Percentiles rank a stretch among this genome's conserved stretches.
These are phyloP conservation scores for Penicillium sp. DNA, from an alignment of 2,329 filamentous ascomycete genomes.

Conservation along the genomic window DNA sequence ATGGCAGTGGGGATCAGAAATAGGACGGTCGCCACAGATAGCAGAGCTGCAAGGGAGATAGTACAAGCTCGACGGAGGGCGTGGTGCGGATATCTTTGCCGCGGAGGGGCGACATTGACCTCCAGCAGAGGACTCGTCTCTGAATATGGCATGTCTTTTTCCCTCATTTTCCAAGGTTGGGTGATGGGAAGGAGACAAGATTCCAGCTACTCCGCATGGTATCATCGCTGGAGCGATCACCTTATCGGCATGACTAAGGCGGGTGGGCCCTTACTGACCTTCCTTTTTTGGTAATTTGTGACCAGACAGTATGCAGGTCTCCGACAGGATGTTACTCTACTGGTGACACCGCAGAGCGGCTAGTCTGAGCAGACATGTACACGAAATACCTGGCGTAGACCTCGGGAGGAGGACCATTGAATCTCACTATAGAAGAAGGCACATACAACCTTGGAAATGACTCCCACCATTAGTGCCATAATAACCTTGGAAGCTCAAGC, in stretches of 20 bases:
- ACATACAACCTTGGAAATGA: too few species aligned
- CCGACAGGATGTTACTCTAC: not conserved
- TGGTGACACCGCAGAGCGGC: not conserved
- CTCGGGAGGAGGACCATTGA: too few species aligned
- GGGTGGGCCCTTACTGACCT: not conserved
- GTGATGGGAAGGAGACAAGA: slow-evolving; percentile 2
- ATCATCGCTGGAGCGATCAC: slow-evolving; percentile 2
- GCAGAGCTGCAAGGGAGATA: slow-evolving; percentile 38
- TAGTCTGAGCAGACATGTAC: too few species aligned
- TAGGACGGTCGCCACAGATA: slow-evolving; percentile 41
- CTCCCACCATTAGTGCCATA: too few species aligned
- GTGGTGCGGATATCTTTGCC: slow-evolving; percentile 45
- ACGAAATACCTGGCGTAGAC: too few species aligned
- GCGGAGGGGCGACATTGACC: slow-evolving; percentile 41
- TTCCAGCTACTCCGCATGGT: slow-evolving; percentile 12
- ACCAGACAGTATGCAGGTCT: not conserved
- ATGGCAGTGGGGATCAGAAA: slow-evolving; percentile 45
- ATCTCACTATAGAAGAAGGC: too few species aligned
- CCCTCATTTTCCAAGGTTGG: slow-evolving; percentile 29
- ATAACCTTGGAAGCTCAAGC: too few species aligned
- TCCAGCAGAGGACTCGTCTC: slow-evolving; percentile 47
- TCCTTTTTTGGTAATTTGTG: not conserved
- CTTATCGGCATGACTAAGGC: slow-evolving; percentile 14
- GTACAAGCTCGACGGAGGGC: slow-evolving; percentile 46
- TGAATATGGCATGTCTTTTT: slow-evolving; percentile 38